phyloP scores from a whole-genome alignment of 441 rosid species.

The Gossypium trilobum region DNA sequence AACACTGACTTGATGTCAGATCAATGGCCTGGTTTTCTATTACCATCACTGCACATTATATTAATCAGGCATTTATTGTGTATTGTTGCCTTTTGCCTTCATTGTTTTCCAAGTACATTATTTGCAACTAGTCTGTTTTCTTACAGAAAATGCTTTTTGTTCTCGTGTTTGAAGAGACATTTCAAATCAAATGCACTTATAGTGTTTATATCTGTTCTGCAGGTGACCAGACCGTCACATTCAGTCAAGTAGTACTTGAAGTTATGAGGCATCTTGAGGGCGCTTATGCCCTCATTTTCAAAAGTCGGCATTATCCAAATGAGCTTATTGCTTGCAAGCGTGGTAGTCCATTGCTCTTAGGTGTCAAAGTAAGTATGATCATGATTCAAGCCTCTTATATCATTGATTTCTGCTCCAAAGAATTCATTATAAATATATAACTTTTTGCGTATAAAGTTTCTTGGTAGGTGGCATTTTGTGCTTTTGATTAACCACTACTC shows the following conservation, averaged over 20 bases:
- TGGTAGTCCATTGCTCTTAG: conserved; percentile 90
- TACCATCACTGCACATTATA: background rate
- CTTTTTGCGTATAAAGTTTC: background rate
- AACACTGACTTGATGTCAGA: background rate
- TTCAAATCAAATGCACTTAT: background rate
- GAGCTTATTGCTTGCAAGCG: conserved; percentile 95
- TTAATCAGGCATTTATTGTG: background rate
- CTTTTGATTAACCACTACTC: background rate
- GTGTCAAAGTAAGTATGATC: conserved; percentile 70
- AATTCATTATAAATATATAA: background rate
- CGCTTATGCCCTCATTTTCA: conserved; percentile 94
- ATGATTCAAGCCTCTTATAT: background rate
- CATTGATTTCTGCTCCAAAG: background rate
- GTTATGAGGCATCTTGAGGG: conserved; percentile 97
- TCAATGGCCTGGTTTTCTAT: background rate
- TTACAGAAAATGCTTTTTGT: background rate
- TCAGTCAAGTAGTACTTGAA: conserved; percentile 87
- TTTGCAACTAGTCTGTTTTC: background rate
- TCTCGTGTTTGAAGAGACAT: background rate
- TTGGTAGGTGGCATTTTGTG: background rate
- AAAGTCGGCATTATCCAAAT: conserved; percentile 85
- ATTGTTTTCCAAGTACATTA: background rate
- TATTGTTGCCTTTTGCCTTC: background rate
- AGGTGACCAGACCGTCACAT: conserved; percentile 65
- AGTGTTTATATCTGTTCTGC: conserved; percentile 21